These are phyloP conservation scores for Aspergillus phoenicis DNA, from an alignment of 2,329 filamentous ascomycete genomes.

Conservation along the genomic window DNA sequence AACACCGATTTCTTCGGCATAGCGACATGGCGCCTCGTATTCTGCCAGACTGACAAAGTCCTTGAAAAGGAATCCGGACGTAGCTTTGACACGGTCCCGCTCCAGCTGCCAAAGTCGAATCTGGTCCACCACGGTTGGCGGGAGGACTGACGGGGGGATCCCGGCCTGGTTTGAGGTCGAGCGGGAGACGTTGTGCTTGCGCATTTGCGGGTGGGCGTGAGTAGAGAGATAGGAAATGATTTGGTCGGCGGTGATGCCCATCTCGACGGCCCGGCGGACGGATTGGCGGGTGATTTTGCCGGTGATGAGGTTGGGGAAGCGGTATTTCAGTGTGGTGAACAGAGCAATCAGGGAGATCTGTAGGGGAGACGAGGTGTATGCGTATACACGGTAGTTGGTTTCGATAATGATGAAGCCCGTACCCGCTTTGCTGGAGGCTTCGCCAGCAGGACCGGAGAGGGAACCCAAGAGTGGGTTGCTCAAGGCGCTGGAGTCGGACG, in stretches of 20 bases:
- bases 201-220: constrained; percentile 94
- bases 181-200: constrained; percentile 56
- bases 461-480: constrained; percentile 72
- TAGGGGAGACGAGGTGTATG: constrained; percentile 89
- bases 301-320: constrained; percentile 91
- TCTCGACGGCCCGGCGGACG: constrained; percentile 80
- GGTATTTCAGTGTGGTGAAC: constrained; percentile 83
- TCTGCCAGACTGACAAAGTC: constrained; percentile 76
- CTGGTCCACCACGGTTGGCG: constrained; percentile 95
- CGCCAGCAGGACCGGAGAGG: constrained; percentile 44
- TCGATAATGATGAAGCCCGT: constrained; percentile 89
- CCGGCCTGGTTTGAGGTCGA: constrained; percentile 43
- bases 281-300: constrained; percentile 88
- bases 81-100: constrained; percentile 88
- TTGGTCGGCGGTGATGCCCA: constrained; percentile 92
- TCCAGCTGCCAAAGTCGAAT: constrained; percentile 97
- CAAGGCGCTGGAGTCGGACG: constrained; percentile 71
- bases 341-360: constrained; percentile 93
- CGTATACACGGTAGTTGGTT: constrained; percentile 97
- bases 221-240: constrained; percentile 91
- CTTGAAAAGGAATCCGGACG: constrained; percentile 81
- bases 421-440: constrained; percentile 35
- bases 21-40: constrained; percentile 55
- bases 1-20: constrained; percentile 89
- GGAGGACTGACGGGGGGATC: constrained; percentile 67